phyloP scores from a whole-genome alignment of 1,284 basidiomycete species.

The Boletus subluridellus region DNA sequence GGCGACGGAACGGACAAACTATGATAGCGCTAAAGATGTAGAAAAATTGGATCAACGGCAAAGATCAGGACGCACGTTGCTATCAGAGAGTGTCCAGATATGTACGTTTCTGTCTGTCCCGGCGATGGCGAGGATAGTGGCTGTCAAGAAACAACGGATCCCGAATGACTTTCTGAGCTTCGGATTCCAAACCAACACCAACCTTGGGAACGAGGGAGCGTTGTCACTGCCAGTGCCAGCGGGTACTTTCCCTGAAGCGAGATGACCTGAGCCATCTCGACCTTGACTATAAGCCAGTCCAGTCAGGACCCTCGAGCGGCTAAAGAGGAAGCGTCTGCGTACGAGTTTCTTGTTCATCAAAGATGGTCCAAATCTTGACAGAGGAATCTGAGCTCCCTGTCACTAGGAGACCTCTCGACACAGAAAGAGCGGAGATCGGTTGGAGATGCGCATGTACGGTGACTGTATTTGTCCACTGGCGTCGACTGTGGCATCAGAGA shows the following conservation, averaged over 20 bases:
- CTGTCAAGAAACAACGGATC: constrained; percentile 38
- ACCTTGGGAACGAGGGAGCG: constrained; percentile 70
- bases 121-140: constrained; percentile 69
- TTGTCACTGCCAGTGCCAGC: constrained; percentile 61
- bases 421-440: constrained; percentile 64
- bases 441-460: constrained; percentile 60
- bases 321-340: constrained; percentile 10
- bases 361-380: constrained; percentile 67
- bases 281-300: constrained; percentile 34
- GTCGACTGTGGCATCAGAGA: constrained; percentile 12
- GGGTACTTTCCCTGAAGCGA: constrained; percentile 70
- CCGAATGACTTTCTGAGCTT: background rate
- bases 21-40: background rate
- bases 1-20: constrained; percentile 59
- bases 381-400: constrained; percentile 79
- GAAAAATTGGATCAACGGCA: background rate
- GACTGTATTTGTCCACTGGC: constrained; percentile 53
- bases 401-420: constrained; percentile 48
- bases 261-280: constrained; percentile 59
- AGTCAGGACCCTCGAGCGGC: constrained; percentile 3
- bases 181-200: constrained; percentile 39
- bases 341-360: constrained; percentile 35
- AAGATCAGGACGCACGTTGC: constrained; percentile 20
- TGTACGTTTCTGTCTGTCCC: constrained; percentile 75
- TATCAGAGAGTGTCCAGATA: constrained; percentile 69